Conservation (phyloP, 2,329 filamentous ascomycete genomes). For the Truncatella angustata region DNA sequence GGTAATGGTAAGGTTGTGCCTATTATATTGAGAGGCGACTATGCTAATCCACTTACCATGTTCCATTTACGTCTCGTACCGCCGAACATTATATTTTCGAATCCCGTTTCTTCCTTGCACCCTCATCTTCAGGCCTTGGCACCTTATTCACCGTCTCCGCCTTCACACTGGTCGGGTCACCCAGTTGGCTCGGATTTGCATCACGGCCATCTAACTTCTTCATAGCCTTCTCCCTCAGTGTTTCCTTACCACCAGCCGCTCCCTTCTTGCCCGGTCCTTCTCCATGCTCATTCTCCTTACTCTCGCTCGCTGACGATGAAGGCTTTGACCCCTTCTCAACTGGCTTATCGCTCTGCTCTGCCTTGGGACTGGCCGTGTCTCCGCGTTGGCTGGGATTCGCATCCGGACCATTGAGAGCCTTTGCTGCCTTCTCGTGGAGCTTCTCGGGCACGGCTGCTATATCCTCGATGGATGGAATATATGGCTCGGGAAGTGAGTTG, state of each 20-base stretch:
- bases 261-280: background rate
- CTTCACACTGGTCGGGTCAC: constrained; percentile 23
- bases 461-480: constrained; percentile 2
- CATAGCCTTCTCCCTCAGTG: constrained; percentile 18
- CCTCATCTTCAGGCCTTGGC: constrained; percentile 19
- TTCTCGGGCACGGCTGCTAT: constrained; percentile 21
- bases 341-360: constrained; percentile 31
- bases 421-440: constrained; percentile 25
- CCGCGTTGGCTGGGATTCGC: constrained; percentile 37
- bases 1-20: no score
- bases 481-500: constrained; percentile 11
- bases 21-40: no score
- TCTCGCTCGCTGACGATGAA: background rate
- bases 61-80: no score
- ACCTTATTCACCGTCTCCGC: constrained; percentile 17
- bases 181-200: constrained; percentile 22
- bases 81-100: constrained; percentile 29
- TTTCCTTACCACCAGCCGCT: constrained; percentile 5
- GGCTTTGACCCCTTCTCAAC: constrained; percentile 20
- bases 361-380: constrained; percentile 38
- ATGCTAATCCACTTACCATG: no score
- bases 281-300: no score
- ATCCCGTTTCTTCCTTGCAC: constrained; percentile 15
- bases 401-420: constrained; percentile 26
- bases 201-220: constrained; percentile 19